A percentile compares a stretch with the other conserved stretches of the same genome.
Conservation (phyloP, 441 rosid species). For the Populus hybrid region DNA sequence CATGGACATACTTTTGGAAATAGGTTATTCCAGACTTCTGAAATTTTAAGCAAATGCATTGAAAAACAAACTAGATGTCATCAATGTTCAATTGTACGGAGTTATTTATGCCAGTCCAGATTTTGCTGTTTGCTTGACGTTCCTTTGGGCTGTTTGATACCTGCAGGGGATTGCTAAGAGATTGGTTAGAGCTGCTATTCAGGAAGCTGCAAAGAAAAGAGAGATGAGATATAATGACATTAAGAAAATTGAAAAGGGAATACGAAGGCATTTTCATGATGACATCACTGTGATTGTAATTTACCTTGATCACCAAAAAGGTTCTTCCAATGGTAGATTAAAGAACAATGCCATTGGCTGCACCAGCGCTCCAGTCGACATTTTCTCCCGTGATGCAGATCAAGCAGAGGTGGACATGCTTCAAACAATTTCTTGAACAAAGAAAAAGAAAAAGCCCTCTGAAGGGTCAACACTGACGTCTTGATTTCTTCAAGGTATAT, state of each 20-base stretch:
- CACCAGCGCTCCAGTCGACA: conserved; percentile 59
- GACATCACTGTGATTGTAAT: conserved; percentile 77
- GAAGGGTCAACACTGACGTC: conserved; percentile 7
- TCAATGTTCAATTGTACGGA: background rate
- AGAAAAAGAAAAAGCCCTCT: background rate
- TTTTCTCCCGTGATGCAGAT: conserved; percentile 51
- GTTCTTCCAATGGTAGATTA: conserved; percentile 20
- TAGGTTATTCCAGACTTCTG: background rate
- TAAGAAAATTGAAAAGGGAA: conserved; percentile 56
- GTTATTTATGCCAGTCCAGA: background rate
- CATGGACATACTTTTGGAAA: background rate
- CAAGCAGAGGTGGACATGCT: conserved; percentile 37
- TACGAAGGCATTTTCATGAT: conserved; percentile 78
- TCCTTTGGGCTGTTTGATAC: background rate
- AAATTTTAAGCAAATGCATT: background rate
- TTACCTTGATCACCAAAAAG: conserved; percentile 56
- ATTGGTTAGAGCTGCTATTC: conserved; percentile 68
- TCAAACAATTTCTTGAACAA: conserved; percentile 17
- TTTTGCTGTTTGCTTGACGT: background rate
- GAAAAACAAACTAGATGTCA: background rate
- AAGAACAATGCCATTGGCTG: conserved; percentile 33
- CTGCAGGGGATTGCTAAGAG: conserved; percentile 72
- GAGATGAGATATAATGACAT: conserved; percentile 72
- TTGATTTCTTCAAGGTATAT: background rate
- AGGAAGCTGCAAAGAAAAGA: conserved; percentile 73